phyloP scores from a whole-genome alignment of 495 filamentous ascomycete species.

The Niebla homalea region DNA sequence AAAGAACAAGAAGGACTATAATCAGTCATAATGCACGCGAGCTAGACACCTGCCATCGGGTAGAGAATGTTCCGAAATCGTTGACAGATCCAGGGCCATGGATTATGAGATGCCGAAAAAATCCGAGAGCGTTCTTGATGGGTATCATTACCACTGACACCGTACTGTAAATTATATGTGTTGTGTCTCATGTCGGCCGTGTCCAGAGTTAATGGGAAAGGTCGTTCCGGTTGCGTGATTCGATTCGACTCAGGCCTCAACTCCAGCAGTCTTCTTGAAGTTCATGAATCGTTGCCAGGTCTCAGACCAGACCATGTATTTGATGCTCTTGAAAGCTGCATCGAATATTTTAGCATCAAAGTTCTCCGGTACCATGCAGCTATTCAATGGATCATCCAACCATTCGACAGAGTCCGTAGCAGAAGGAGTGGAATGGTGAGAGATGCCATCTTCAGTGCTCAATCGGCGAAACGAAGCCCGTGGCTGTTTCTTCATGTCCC shows the following conservation, averaged over 20 bases:
- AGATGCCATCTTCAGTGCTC: conserved; percentile 14
- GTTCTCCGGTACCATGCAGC: conserved; percentile 8
- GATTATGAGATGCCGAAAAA: too few species aligned
- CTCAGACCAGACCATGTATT: conserved; percentile 55
- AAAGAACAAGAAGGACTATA: too few species aligned
- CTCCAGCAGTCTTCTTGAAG: conserved; percentile 4
- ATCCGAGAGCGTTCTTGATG: too few species aligned
- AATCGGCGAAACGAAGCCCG: conserved; percentile 1
- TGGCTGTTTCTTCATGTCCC: not conserved
- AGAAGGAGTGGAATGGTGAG: conserved; percentile 8
- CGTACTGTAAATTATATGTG: too few species aligned
- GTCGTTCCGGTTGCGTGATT: too few species aligned
- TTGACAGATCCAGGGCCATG: too few species aligned
- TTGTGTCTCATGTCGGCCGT: too few species aligned
- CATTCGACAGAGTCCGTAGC: not conserved
- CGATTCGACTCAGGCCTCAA: not conserved
- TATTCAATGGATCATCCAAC: conserved; percentile 4
- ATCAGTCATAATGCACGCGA: too few species aligned
- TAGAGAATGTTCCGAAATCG: too few species aligned
- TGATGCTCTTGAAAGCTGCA: conserved; percentile 45
- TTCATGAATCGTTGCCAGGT: conserved; percentile 39
- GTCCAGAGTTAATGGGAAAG: too few species aligned
- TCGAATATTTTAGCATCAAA: conserved; percentile 46
- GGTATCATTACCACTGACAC: too few species aligned
- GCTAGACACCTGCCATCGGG: too few species aligned